phyloP scores from a whole-genome alignment of 306 rosid genomes.

The Cicer cuneatum region DNA sequence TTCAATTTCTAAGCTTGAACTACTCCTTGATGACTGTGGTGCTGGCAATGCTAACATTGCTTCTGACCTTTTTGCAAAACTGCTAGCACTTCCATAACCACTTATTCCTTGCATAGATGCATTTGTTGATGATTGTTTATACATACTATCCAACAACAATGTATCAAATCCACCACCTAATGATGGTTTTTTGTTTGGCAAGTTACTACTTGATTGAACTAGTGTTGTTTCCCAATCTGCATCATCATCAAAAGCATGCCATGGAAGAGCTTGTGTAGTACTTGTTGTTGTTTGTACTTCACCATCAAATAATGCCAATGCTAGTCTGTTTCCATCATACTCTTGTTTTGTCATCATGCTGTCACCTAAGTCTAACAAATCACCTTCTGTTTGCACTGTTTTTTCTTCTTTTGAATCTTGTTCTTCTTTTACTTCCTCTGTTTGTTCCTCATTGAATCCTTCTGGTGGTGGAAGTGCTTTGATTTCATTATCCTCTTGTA shows the following conservation, averaged over 20 bases:
- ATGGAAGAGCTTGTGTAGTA: slow-evolving; percentile 49
- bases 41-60: slow-evolving; percentile 83
- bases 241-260: slow-evolving; percentile 70
- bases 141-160: slow-evolving; percentile 79
- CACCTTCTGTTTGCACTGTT: slow-evolving; percentile 53
- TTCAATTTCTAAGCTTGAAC: neutral
- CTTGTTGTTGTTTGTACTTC: slow-evolving; percentile 16
- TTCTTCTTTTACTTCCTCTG: slow-evolving; percentile 42
- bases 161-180: slow-evolving; percentile 79
- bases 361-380: slow-evolving; percentile 66
- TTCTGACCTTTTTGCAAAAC: slow-evolving; percentile 63
- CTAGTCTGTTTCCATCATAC: slow-evolving; percentile 55
- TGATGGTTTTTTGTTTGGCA: slow-evolving; percentile 53
- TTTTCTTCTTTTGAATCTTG: slow-evolving; percentile 36
- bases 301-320: slow-evolving; percentile 79
- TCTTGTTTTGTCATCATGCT: slow-evolving; percentile 41
- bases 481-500: slow-evolving; percentile 51
- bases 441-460: slow-evolving; percentile 28
- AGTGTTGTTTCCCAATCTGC: slow-evolving; percentile 83
- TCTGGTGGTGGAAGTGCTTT: slow-evolving; percentile 89
- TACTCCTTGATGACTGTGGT: slow-evolving; percentile 47
- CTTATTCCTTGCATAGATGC: slow-evolving; percentile 50
- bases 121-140: slow-evolving; percentile 49
- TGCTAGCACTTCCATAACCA: slow-evolving; percentile 75
- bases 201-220: slow-evolving; percentile 67